A percentile compares a stretch with the other conserved stretches of the same genome.
Conservation (phyloP, 1,284 basidiomycete species). For the Moesziomyces aphidis region DNA sequence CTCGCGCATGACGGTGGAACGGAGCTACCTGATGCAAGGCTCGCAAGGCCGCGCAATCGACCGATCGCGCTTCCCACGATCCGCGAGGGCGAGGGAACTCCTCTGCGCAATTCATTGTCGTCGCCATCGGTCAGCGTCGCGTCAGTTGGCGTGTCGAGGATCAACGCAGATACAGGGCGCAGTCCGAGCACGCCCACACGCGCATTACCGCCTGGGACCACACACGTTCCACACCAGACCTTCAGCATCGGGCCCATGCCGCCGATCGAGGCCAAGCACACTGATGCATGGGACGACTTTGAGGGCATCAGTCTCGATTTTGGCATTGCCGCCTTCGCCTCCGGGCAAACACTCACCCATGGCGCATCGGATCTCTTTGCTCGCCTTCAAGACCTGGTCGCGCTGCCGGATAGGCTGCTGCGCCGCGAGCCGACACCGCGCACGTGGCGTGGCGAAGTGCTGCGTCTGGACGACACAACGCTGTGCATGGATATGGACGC, state of each 20-base stretch:
- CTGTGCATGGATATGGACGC: slow-evolving; percentile 31
- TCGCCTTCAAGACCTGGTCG: slow-evolving; percentile 22
- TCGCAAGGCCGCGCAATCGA: slow-evolving; percentile 15
- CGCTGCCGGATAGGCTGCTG: slow-evolving; percentile 28
- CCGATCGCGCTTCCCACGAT: neutral
- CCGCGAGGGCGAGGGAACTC: slow-evolving; percentile 2
- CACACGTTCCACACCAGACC: neutral
- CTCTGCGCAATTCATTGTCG: neutral
- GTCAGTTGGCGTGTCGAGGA: slow-evolving; percentile 6
- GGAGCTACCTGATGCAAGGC: slow-evolving; percentile 12
- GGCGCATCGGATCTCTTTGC: slow-evolving; percentile 5
- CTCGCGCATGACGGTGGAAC: slow-evolving; percentile 11
- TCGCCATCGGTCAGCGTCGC: slow-evolving; percentile 12
- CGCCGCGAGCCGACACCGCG: slow-evolving; percentile 18
- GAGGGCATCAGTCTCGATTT: slow-evolving; percentile 58
- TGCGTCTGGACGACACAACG: slow-evolving; percentile 35
- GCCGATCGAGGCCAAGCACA: neutral
- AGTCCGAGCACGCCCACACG: slow-evolving; percentile 23
- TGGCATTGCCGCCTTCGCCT: slow-evolving; percentile 44
- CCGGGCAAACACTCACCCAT: slow-evolving; percentile 9
- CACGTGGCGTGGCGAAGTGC: slow-evolving; percentile 21
- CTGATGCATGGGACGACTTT: slow-evolving; percentile 43
- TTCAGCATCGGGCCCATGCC: neutral
- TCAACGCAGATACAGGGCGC: slow-evolving; percentile 3
- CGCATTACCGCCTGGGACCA: neutral